Evolutionary conservation across 306 rosid genomes (phyloP).

Genomic region (Vachellia pachyceras): DNA sequence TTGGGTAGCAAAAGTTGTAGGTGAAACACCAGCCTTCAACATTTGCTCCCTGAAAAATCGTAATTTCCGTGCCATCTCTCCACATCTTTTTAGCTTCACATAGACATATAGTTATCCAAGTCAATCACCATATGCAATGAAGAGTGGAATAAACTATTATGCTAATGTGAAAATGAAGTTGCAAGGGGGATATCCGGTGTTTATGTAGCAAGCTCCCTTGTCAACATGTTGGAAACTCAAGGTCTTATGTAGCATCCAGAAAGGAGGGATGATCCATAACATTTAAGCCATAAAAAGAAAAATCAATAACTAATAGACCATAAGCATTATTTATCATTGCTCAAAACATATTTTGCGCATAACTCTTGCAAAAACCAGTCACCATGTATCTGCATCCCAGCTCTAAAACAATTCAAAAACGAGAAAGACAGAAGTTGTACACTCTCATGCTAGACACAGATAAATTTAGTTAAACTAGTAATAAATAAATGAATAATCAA

Average conservation of each 20-base stretch:
- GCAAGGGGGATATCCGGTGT: not conserved
- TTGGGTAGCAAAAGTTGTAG: constrained; percentile 48
- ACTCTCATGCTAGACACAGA: not conserved
- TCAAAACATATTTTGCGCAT: constrained; percentile 11
- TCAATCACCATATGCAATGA: constrained; percentile 25
- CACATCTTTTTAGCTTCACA: constrained; percentile 86
- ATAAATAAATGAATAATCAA: not conserved
- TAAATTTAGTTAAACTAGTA: not conserved
- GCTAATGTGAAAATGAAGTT: not conserved
- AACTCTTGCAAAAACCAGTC: not conserved
- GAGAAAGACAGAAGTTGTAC: not conserved
- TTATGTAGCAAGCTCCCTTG: not conserved
- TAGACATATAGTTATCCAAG: constrained; percentile 34
- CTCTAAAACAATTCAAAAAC: not conserved
- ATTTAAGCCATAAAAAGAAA: not conserved
- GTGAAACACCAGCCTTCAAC: constrained; percentile 74
- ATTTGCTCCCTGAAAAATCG: constrained; percentile 94
- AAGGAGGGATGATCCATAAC: not conserved
- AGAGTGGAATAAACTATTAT: constrained; percentile 15
- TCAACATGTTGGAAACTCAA: constrained; percentile 9
- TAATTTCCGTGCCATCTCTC: constrained; percentile 94
- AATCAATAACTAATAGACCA: not conserved
- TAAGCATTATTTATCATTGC: not conserved
- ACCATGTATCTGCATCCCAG: too few species aligned
- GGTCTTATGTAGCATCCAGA: not conserved